Percentiles rank a stretch among this genome's conserved stretches.
phyloP scores from a whole-genome alignment of 2,329 filamentous ascomycete species.

The Sporothrix variecibatus region DNA sequence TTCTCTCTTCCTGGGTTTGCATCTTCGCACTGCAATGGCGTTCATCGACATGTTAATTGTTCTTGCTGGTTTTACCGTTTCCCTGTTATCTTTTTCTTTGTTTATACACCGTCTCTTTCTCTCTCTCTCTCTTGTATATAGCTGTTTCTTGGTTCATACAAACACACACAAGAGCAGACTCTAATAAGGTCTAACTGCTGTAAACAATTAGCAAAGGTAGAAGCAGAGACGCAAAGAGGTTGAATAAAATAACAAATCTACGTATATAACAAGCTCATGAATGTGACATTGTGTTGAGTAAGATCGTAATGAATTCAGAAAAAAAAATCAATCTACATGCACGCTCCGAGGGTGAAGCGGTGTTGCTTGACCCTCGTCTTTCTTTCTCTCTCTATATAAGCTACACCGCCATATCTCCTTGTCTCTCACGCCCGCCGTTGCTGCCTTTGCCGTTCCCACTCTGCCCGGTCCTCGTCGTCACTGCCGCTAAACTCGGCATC shows the following conservation, averaged over 20 bases:
- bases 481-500: slow-evolving; percentile 65
- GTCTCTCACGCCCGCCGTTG: not conserved
- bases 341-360: not conserved
- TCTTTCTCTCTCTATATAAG: not conserved
- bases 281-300: not conserved
- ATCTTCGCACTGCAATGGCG: not conserved
- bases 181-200: not conserved
- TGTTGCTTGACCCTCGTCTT: not conserved
- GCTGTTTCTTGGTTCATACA: not conserved
- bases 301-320: not conserved
- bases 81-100: not conserved
- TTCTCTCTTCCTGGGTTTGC: not conserved
- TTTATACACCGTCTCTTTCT: not conserved
- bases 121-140: not conserved
- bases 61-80: not conserved
- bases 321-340: slow-evolving; percentile 7
- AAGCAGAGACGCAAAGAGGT: not conserved
- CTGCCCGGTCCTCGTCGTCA: slow-evolving; percentile 64
- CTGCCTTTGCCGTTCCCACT: slow-evolving; percentile 57
- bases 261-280: not conserved
- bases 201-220: not conserved
- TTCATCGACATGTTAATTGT: not conserved
- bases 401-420: not conserved
- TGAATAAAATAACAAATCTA: slow-evolving; percentile 1
- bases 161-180: not conserved